Evolutionary conservation across 108 stramenopile genomes (phyloP).

Genomic region (Skeletonema marinoi): DNA sequence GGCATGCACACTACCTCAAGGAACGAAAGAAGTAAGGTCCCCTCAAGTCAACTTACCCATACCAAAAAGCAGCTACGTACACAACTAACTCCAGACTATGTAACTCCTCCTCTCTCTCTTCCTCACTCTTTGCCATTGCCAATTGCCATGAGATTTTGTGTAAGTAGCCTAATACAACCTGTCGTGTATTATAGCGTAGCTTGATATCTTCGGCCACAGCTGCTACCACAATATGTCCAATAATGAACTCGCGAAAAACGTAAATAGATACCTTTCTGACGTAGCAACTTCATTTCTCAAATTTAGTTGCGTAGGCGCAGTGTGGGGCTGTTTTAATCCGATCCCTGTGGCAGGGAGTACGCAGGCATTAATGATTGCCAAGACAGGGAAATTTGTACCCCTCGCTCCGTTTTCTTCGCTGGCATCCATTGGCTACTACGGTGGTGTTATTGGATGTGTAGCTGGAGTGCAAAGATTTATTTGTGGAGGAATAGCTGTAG

Average conservation of each 20-base stretch:
- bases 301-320: conserved; percentile 5
- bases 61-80: too few relatives aligned
- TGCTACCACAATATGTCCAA: too few relatives aligned
- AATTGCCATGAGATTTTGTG: too few relatives aligned
- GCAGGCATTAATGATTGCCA: conserved; percentile 6
- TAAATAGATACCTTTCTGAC: neutral
- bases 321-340: conserved; percentile 41
- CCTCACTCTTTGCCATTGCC: too few relatives aligned
- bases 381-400: conserved; percentile 23
- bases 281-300: conserved; percentile 7
- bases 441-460: conserved; percentile 22
- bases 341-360: conserved; percentile 16
- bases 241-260: neutral
- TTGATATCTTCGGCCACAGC: too few relatives aligned
- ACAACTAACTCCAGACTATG: too few relatives aligned
- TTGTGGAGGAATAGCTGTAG: conserved; percentile 25
- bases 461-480: conserved; percentile 17
- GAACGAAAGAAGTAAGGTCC: too few relatives aligned
- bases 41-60: too few relatives aligned
- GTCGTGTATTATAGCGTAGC: too few relatives aligned
- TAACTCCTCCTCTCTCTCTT: too few relatives aligned
- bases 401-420: conserved; percentile 36
- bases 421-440: conserved; percentile 32
- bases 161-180: too few relatives aligned
- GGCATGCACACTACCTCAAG: too few relatives aligned